Evolutionary conservation across 768 basidiomycete genomes (phyloP).

Genomic region (Trametes sanguinea): DNA sequence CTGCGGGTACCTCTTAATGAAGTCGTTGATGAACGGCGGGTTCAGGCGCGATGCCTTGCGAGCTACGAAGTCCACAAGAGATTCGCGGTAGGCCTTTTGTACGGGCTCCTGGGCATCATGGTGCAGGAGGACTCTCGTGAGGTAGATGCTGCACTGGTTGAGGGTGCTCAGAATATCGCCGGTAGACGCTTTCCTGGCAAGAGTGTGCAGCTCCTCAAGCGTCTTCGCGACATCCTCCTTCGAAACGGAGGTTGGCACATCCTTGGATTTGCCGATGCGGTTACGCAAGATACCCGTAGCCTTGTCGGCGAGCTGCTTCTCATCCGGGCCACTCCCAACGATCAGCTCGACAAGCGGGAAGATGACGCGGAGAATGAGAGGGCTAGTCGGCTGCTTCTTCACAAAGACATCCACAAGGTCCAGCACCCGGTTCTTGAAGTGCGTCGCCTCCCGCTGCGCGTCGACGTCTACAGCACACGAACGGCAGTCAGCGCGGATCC

Average conservation of each 20-base stretch:
- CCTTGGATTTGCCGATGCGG: constrained; percentile 75
- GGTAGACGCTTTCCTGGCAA: constrained; percentile 67
- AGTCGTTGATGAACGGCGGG: constrained; percentile 74
- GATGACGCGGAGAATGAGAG: constrained; percentile 65
- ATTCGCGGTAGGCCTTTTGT: constrained; percentile 58
- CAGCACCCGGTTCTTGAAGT: constrained; percentile 95
- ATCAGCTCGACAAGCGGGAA: constrained; percentile 78
- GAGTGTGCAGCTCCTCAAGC: constrained; percentile 65
- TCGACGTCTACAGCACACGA: constrained; percentile 48
- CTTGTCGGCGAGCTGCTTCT: constrained; percentile 88
- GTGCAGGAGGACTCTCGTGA: constrained; percentile 54
- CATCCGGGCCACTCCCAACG: constrained; percentile 65
- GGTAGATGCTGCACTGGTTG: constrained; percentile 69
- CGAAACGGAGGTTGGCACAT: constrained; percentile 50
- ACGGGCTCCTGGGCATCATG: constrained; percentile 44
- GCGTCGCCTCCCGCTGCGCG: constrained; percentile 84
- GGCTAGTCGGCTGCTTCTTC: constrained; percentile 75
- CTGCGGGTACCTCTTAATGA: constrained; percentile 63
- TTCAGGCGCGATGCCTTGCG: constrained; percentile 81
- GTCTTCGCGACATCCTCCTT: constrained; percentile 46
- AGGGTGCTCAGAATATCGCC: constrained; percentile 65
- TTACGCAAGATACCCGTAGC: constrained; percentile 75
- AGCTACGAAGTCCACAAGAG: constrained; percentile 73
- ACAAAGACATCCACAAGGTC: constrained; percentile 90
- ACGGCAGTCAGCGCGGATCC: not conserved